Evolutionary conservation across 2,329 filamentous ascomycete genomes (phyloP), one percentile per base, ranked within the genome.

Genomic region (Pseudogymnoascus sp.): DNA sequence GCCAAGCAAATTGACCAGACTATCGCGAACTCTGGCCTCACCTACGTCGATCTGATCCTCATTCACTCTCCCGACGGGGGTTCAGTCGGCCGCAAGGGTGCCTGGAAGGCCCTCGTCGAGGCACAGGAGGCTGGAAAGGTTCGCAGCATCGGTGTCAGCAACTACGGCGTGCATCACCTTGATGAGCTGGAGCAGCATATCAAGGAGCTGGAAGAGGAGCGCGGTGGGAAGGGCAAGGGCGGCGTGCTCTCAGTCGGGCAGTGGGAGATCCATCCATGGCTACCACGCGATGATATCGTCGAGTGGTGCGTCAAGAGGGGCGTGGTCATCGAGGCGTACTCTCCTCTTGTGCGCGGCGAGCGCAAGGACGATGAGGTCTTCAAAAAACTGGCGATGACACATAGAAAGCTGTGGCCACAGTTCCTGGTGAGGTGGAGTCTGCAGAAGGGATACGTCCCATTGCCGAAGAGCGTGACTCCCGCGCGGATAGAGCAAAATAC

Each of bases 241-340:
- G 90, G 90, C 23, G 78, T 90, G 41, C 82, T 96, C 70, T 89
- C 87, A 65, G 89, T 96, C 38, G 92, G 91, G 41, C 92, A 96
- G 75, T 91, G 89, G 75, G 92, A 97, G 76, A 77, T 97, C 10
- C 92, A 97, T 74, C 92, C 92, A 0, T 97, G 91, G 92, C 84
- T 92, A 43, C 81, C 86, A 7, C 81, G 92, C n/a, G 77, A 80
- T 21, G 91, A 96, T 70, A 91, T 97, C 65, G 85, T 87, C 7
- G 78, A 83, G 55, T 97, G 92, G 91, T 89, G 89, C 68, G 74
- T 80, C 66, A 79, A 86, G 73, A 80, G 84, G 16, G 80, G 80
- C 64, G 77, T 90, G 19, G 81, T 84, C 33, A 73, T 89, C 12
- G 80, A 91, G 75, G 84, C 84, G 0, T 88, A 86, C 71, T 80